Evolutionary conservation across 768 basidiomycete genomes (phyloP), one percentile per base, ranked within the genome.

Genomic region (Cystobasidium tubakii): DNA sequence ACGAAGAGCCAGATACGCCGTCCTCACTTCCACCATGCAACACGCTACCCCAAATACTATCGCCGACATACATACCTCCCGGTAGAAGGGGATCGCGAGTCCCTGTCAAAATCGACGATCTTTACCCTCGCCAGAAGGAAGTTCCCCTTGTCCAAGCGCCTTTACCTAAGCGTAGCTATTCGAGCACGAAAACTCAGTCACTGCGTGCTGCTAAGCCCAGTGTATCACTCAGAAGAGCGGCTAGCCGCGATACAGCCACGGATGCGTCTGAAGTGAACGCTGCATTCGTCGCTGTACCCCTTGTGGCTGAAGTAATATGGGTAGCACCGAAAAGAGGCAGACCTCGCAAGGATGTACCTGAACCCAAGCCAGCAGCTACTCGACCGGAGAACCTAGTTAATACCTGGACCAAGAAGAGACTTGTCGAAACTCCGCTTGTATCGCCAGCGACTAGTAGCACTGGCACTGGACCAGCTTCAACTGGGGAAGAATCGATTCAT

Each of bases 11-110:
- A 53, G 50, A 67, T 19, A 67, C 66, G 17, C 66, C 66, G 25
- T 67, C 66, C 7, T 67, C 66, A 25, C 50, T 67, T n/a, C 66
- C 50, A n/a, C 66, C 66, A 1, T 21, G 66, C n/a, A 67, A 67
- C 29, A 67, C 66, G 53, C 2, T 67, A 12, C 66, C 46, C 10
- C 25, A 34, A 31, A 29, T 2, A 6, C 4, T 10, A 3, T 43
- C 44, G 10, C 66, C 66, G 17, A 43, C 43, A 17, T 67, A 67
- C 31, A 33, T 67, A 19, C 66, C 66, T 13, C 42, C 66, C 17
- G 44, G 66, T 31, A 67, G 44, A 67, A 42, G 66, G 23, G 66
- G 66, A 13, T 67, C 66, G 3, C 29, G 42, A 13, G 42, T 50
- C 43, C 31, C 66, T 3, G 21, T 44, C 17, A 15, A 46, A 44